phyloP scores from a whole-genome alignment of 225 moss, liverwort and hornwort genomes.

The Physcomitrellopsis africana region DNA sequence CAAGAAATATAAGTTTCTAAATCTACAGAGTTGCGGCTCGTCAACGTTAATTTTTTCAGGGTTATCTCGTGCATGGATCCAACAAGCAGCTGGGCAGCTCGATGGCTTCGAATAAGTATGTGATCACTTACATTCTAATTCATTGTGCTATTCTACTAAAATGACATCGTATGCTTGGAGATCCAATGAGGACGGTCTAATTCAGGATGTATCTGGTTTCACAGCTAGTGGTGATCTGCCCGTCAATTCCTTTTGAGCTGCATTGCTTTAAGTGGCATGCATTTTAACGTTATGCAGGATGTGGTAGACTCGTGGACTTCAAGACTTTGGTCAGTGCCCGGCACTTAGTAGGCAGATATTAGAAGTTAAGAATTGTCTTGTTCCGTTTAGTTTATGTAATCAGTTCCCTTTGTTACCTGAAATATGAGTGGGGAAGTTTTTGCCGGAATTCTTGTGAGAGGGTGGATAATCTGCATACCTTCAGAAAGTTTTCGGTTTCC shows the following conservation, averaged over 20 bases:
- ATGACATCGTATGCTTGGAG: not conserved
- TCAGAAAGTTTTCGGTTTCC: constrained; percentile 6
- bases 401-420: no score
- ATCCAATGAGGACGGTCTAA: not conserved
- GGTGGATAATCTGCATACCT: not conserved
- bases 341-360: constrained; percentile 1
- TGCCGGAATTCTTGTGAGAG: no score
- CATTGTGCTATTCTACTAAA: not conserved
- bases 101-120: constrained; percentile 98
- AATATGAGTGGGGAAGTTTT: no score
- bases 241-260: no score
- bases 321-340: not conserved
- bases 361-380: not conserved
- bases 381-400: constrained; percentile 8
- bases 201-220: constrained; percentile 8
- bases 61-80: constrained; percentile 98
- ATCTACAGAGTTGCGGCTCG: constrained; percentile 2
- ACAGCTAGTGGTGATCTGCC: constrained; percentile 9
- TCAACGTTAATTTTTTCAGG: constrained; percentile 52
- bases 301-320: not conserved
- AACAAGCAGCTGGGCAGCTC: constrained; percentile 95
- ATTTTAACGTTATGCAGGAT: no score
- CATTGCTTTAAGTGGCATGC: no score
- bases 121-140: constrained; percentile 14
- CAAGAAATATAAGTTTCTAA: not conserved